phyloP scores from a whole-genome alignment of 306 rosid species.

The Cicer cuneatum region DNA sequence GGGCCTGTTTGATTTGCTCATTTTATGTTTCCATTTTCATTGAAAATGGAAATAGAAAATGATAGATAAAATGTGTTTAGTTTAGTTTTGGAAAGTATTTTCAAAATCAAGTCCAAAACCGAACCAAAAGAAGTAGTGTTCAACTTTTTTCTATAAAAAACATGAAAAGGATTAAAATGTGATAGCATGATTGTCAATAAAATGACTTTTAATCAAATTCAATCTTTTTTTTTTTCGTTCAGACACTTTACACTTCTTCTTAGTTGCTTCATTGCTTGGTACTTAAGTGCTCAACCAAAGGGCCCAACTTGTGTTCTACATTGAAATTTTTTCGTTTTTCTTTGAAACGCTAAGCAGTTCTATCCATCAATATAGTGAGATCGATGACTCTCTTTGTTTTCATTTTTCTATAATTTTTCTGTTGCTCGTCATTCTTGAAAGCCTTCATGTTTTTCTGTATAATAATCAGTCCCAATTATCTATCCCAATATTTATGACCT shows the following conservation, averaged over 20 bases:
- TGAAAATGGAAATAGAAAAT: neutral
- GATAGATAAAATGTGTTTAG: neutral
- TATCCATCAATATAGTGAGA: neutral
- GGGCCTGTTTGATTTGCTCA: neutral
- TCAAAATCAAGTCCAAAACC: neutral
- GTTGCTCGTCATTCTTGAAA: neutral
- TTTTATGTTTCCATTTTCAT: neutral
- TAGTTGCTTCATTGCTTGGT: neutral
- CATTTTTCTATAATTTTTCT: neutral
- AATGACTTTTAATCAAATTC: neutral
- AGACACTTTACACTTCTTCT: neutral
- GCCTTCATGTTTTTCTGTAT: neutral
- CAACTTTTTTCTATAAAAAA: neutral
- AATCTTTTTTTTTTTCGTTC: neutral
- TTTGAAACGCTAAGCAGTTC: too few species aligned
- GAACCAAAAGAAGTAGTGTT: neutral
- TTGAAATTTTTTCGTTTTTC: too few species aligned
- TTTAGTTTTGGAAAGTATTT: neutral
- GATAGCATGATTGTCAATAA: neutral
- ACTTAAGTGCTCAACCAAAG: neutral
- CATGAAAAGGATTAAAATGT: neutral
- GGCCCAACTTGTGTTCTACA: neutral
- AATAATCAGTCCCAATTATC: neutral
- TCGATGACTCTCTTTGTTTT: neutral
- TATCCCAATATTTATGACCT: neutral